Percentiles rank a stretch among this genome's conserved stretches.
Evolutionary conservation across 2,329 filamentous ascomycete species (phyloP).

Genomic region (Penicillium sp.): DNA sequence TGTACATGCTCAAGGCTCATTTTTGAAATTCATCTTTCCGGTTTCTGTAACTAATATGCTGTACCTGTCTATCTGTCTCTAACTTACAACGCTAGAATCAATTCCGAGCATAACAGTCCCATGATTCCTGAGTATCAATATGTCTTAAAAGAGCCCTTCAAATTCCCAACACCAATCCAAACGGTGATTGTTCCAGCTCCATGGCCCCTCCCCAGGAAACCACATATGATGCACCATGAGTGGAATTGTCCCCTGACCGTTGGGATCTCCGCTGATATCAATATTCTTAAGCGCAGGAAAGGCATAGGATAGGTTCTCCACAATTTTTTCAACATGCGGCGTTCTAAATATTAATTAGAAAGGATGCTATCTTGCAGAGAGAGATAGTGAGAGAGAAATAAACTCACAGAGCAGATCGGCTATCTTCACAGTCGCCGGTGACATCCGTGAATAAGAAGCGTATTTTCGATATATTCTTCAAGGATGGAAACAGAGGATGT

Average conservation of each 20-base stretch:
- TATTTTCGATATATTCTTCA: background rate
- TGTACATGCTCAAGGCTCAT: background rate
- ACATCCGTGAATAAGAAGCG: background rate
- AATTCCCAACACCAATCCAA: background rate
- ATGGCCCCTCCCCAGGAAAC: background rate
- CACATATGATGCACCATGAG: background rate
- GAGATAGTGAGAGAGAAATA: background rate
- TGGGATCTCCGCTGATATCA: background rate
- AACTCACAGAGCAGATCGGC: background rate
- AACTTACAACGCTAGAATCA: background rate
- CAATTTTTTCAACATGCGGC: background rate
- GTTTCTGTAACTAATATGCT: background rate
- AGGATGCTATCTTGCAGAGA: background rate
- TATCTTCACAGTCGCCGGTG: background rate
- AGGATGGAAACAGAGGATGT: background rate
- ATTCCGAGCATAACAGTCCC: too few species aligned
- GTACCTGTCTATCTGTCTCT: background rate
- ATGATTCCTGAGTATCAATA: background rate
- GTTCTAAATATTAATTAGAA: background rate
- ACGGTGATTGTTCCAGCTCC: background rate
- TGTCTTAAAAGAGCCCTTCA: background rate
- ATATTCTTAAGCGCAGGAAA: background rate
- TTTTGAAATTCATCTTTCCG: background rate
- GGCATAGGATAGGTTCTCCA: background rate
- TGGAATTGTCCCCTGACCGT: background rate